A percentile compares a stretch with the other conserved stretches of the same genome.
These are phyloP conservation scores for Hymenochaete sp. DNA, from an alignment of 1,284 basidiomycete species.

Conservation along the genomic window DNA sequence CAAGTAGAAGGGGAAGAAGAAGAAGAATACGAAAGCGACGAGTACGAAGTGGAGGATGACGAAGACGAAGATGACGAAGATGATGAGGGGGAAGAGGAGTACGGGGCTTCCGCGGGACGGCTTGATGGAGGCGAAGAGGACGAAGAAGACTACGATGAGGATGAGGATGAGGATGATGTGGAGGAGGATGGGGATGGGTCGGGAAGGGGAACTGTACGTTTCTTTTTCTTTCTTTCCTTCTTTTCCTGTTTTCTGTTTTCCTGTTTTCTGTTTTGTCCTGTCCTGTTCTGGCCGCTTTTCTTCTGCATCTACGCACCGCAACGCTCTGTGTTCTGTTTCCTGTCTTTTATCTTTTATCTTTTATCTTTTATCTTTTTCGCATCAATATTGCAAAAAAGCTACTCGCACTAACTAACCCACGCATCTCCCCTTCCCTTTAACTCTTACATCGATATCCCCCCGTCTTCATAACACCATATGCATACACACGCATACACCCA, in stretches of 20 bases:
- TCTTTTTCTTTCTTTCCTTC: background rate
- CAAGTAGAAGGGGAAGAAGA: constrained; percentile 11
- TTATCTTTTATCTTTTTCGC: no score
- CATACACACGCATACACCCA: no score
- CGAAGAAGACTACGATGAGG: constrained; percentile 4
- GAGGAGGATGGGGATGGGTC: constrained; percentile 5
- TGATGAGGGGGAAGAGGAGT: constrained; percentile 9
- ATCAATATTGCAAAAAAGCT: no score
- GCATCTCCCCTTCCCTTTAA: background rate
- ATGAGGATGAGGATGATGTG: constrained; percentile 11
- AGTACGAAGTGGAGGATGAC: constrained; percentile 17
- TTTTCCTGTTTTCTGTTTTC: background rate
- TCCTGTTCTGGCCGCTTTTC: no score
- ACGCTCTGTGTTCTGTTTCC: no score
- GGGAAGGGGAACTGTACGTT: constrained; percentile 2
- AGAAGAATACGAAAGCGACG: constrained; percentile 17
- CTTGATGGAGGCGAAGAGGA: constrained; percentile 12
- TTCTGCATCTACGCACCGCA: no score
- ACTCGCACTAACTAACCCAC: no score
- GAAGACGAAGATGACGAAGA: constrained; percentile 5
- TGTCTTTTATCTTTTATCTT: no score
- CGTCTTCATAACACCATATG: no score
- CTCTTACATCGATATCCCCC: background rate
- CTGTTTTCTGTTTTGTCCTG: no score
- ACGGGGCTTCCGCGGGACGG: background rate